Percentiles rank a stretch among this genome's conserved stretches.
phyloP scores from a whole-genome alignment of 306 rosid genomes.

The Sophora flavescens region DNA sequence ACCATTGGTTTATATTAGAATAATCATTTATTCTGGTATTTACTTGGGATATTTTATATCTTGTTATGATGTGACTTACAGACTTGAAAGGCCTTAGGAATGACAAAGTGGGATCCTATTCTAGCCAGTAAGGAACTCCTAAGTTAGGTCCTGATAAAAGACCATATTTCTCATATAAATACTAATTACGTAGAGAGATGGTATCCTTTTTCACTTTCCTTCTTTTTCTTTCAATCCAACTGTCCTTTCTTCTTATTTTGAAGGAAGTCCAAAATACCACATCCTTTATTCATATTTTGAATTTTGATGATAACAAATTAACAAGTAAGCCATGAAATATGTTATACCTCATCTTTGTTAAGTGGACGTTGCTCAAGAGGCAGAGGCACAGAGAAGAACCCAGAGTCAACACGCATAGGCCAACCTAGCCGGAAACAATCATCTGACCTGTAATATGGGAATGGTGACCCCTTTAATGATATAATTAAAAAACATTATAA shows the following conservation, averaged over 20 bases:
- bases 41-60: no score
- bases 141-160: no score
- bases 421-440: slow-evolving; percentile 88
- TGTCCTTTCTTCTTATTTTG: not conserved
- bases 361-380: slow-evolving; percentile 31
- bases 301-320: not conserved
- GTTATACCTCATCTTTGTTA: slow-evolving; percentile 71
- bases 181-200: not conserved
- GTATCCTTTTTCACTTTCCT: slow-evolving; percentile 23
- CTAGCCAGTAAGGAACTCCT: no score
- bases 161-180: slow-evolving; percentile 10
- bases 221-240: not conserved
- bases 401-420: slow-evolving; percentile 90
- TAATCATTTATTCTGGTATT: no score
- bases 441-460: slow-evolving; percentile 71
- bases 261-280: not conserved
- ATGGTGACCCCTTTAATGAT: slow-evolving; percentile 38
- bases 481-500: not conserved
- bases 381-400: slow-evolving; percentile 68
- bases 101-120: no score
- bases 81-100: no score
- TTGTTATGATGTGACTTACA: no score
- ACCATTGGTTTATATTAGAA: no score
- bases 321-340: slow-evolving; percentile 41
- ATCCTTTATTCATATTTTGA: not conserved